These are phyloP conservation scores for Aspergillus sp. DNA, from an alignment of 2,329 filamentous ascomycete genomes.

Conservation along the genomic window DNA sequence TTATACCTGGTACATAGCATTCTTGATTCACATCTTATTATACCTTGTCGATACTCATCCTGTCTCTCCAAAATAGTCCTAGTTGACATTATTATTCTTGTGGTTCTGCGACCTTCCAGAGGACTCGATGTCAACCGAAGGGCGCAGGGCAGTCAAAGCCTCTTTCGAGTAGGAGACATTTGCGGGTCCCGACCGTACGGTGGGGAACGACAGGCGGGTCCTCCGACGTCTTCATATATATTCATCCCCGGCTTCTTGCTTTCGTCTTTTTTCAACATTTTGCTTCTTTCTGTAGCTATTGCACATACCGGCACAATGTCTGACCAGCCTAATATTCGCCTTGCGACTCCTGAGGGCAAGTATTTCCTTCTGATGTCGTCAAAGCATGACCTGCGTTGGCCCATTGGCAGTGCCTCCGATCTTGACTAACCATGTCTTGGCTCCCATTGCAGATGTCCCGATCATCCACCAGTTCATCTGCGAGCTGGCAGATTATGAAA, in stretches of 20 bases:
- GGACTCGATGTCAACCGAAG: background rate
- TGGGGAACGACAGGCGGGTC: background rate
- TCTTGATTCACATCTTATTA: conserved; percentile 15
- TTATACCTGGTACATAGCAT: conserved; percentile 20
- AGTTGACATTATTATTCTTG: too few relatives aligned
- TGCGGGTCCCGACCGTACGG: background rate
- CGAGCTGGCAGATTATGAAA: conserved; percentile 86
- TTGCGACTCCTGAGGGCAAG: conserved; percentile 44
- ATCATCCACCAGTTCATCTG: conserved; percentile 79
- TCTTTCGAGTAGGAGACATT: background rate
- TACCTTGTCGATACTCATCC: background rate
- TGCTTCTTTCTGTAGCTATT: background rate
- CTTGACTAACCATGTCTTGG: conserved; percentile 10
- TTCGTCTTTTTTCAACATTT: background rate
- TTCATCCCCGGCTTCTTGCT: background rate
- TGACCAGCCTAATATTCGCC: conserved; percentile 40
- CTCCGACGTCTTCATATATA: background rate
- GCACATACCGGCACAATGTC: conserved; percentile 29
- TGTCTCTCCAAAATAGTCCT: background rate
- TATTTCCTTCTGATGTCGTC: conserved; percentile 1
- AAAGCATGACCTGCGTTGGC: background rate
- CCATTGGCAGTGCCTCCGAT: too few relatives aligned
- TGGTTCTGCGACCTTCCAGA: background rate
- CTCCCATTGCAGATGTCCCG: conserved; percentile 64
- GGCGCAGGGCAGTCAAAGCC: background rate